Evolutionary conservation across 139 green algal species (phyloP).

Genomic region (Coelastrella sp.): DNA sequence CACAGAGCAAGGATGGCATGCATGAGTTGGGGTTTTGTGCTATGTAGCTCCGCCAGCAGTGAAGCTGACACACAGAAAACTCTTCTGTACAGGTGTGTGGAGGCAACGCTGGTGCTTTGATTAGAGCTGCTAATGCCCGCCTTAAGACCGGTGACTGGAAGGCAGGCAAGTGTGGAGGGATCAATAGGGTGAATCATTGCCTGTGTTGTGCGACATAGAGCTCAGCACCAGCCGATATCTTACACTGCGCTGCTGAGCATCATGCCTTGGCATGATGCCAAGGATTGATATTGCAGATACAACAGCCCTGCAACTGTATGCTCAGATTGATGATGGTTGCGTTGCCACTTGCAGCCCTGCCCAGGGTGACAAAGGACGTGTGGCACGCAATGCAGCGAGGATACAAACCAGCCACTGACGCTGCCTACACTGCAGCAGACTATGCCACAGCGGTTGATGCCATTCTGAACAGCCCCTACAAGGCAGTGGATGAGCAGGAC

Average conservation of each 20-base stretch:
- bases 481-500: neutral
- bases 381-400: neutral
- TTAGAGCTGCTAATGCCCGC: neutral
- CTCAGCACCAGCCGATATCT: neutral
- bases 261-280: too few species aligned
- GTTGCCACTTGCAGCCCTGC: neutral
- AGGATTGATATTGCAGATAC: neutral
- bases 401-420: neutral
- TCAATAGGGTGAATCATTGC: neutral
- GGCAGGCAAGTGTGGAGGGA: neutral
- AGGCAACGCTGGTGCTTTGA: slow-evolving; percentile 9
- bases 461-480: neutral
- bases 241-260: neutral
- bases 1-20: neutral
- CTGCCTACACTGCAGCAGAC: neutral
- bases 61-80: neutral
- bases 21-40: neutral
- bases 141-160: neutral
- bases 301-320: neutral
- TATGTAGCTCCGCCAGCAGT: neutral
- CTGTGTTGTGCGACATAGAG: neutral
- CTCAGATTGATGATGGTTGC: neutral
- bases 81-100: slow-evolving; percentile 3
- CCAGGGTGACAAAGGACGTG: neutral
- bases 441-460: neutral